A percentile compares a stretch with the other conserved stretches of the same genome.
Conservation (phyloP, 805 yeast species). For the Metschnikowia koreensis region DNA sequence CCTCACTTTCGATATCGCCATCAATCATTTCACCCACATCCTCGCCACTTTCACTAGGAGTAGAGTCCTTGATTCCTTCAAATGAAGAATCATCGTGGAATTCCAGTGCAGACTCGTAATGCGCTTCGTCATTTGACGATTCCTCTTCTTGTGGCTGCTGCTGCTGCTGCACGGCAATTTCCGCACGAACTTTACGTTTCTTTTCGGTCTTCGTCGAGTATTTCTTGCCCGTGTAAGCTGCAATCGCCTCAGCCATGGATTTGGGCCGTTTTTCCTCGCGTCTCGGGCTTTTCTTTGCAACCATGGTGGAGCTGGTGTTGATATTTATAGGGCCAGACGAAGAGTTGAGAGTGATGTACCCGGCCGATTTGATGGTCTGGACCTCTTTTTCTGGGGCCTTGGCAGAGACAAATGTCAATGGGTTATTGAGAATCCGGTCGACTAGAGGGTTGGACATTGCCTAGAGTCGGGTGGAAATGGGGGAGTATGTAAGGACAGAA, state of each 20-base stretch:
- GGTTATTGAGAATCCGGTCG: conserved; percentile 60
- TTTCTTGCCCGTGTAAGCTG: conserved; percentile 54
- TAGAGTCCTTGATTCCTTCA: conserved; percentile 6
- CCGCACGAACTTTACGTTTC: conserved; percentile 11
- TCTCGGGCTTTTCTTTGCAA: conserved; percentile 1
- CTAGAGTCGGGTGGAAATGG: background rate
- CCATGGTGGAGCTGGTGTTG: background rate
- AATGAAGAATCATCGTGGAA: conserved; percentile 21
- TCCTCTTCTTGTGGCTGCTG: conserved; percentile 11
- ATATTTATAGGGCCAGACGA: conserved; percentile 6
- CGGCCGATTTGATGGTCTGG: conserved; percentile 14
- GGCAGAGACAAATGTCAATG: conserved; percentile 63
- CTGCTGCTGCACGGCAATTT: background rate
- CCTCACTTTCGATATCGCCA: background rate
- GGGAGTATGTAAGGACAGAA: too few relatives aligned
- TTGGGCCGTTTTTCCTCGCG: conserved; percentile 22
- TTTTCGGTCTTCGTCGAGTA: conserved; percentile 46
- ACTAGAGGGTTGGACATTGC: conserved; percentile 49
- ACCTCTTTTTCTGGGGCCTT: conserved; percentile 29
- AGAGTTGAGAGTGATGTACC: conserved; percentile 18
- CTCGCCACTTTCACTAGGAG: conserved; percentile 5
- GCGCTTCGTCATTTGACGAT: conserved; percentile 21
- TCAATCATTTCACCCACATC: background rate
- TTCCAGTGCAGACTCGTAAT: conserved; percentile 36
- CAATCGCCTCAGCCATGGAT: conserved; percentile 59